A percentile compares a stretch with the other conserved stretches of the same genome.
Conservation (phyloP, 352 stramenopile genomes). For the Pythium periplocum region DNA sequence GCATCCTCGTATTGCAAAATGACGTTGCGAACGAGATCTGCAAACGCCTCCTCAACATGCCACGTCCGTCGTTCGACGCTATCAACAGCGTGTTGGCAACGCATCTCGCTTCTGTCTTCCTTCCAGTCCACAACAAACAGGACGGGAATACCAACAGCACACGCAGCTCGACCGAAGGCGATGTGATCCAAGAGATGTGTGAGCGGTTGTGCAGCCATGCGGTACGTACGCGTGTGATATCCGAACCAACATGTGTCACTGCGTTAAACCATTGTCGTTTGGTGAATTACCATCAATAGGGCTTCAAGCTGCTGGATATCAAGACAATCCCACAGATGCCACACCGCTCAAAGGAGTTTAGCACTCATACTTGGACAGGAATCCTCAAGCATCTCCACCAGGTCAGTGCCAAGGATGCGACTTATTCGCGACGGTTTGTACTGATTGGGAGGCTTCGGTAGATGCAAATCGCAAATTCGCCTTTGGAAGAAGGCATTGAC, state of each 20-base stretch:
- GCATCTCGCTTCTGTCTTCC: conserved; percentile 49
- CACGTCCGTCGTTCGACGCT: conserved; percentile 48
- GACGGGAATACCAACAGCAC: conserved; percentile 7
- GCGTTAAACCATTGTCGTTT: too few relatives aligned
- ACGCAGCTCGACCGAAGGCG: too few relatives aligned
- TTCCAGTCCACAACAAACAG: conserved; percentile 22
- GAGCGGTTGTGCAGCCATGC: conserved; percentile 53
- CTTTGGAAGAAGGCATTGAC: conserved; percentile 58
- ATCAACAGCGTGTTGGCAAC: conserved; percentile 63
- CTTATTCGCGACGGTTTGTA: too few relatives aligned
- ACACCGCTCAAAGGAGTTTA: conserved; percentile 61
- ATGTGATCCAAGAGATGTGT: conserved; percentile 28
- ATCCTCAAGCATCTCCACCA: conserved; percentile 73
- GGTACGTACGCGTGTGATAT: conserved; percentile 18
- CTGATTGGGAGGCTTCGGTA: conserved; percentile 3
- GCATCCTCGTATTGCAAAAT: conserved; percentile 73
- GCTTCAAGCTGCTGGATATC: conserved; percentile 66
- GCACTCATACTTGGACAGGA: conserved; percentile 64
- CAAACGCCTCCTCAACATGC: conserved; percentile 42
- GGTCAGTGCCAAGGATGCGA: conserved; percentile 15
- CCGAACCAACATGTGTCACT: too few relatives aligned
- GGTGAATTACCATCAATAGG: conserved; percentile 18
- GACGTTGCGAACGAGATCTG: conserved; percentile 55
- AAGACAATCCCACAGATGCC: conserved; percentile 70
- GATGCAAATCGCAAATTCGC: conserved; percentile 63